Conservation (phyloP, 768 basidiomycete genomes). For the Amanita pallidorosea region DNA sequence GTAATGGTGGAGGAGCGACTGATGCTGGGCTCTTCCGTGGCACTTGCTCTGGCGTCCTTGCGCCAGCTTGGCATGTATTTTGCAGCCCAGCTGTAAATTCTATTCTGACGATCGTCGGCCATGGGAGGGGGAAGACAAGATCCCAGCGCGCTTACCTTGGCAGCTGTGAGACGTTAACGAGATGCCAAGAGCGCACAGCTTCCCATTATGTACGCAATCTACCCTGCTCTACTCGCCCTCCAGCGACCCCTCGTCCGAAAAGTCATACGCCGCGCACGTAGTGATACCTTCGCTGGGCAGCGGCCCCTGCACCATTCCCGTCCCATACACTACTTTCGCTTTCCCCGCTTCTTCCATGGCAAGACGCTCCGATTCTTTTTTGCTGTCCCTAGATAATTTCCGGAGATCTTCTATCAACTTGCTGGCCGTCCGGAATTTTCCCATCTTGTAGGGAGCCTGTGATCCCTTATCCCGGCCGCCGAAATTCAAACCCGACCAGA, state of each 20-base stretch:
- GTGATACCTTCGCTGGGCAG: background rate
- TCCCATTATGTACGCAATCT: background rate
- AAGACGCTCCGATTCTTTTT: constrained; percentile 25
- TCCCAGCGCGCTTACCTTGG: constrained; percentile 3
- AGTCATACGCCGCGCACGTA: background rate
- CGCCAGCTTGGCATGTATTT: constrained; percentile 20
- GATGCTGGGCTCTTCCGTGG: constrained; percentile 6
- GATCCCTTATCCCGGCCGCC: constrained; percentile 16
- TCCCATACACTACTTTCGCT: constrained; percentile 32
- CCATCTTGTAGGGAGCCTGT: constrained; percentile 17
- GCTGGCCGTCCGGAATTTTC: constrained; percentile 25
- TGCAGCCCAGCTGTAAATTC: constrained; percentile 25
- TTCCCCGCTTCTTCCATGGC: constrained; percentile 26
- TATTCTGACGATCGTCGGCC: constrained; percentile 13
- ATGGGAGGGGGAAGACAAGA: constrained; percentile 9
- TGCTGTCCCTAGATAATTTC: constrained; percentile 34
- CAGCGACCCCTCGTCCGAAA: background rate
- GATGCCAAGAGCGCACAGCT: background rate
- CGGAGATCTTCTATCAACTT: constrained; percentile 29
- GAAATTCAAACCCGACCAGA: constrained; percentile 37
- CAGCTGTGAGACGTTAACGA: background rate
- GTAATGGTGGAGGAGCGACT: constrained; percentile 9
- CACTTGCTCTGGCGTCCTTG: background rate
- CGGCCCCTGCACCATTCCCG: background rate
- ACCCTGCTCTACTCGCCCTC: background rate